Evolutionary conservation across 495 filamentous ascomycete species (phyloP), one percentile per base, ranked within the genome.

Genomic region (Rhypophila decipiens): DNA sequence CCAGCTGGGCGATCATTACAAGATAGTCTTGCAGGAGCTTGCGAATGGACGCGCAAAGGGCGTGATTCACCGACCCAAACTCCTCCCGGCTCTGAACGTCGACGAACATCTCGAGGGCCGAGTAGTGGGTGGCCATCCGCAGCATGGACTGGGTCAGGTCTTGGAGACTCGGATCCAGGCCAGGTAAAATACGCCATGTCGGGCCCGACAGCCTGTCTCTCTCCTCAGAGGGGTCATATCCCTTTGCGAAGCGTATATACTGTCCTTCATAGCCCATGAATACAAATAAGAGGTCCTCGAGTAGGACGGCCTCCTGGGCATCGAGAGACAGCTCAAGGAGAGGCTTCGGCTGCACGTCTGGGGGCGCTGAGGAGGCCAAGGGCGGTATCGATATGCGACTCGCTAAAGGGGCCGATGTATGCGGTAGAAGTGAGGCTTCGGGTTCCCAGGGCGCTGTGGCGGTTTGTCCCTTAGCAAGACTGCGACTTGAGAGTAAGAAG

Each of bases 201-300:
- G 93, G 91, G 0, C 94, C 93, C 1, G 79, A 73, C 42, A 97
- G 69, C 15, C 90, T 82, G 61, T 93, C 88, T 50, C 89, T 90
- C 63, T 98, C 93, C 11, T 81, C 75, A 5, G 75, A 65, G 0
- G 93, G 88, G 49, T 95, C 84, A 64, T 95, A 96, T 2, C 79
- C 76, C 46, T 81, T 80, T 31, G 75, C 74, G 55, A 88, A 97
- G 49, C 90, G 88, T 53, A 97, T 86, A 63, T 96, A 96, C 63
- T 95, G 89, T 22, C 93, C 93, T 67, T 98, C 93, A 51, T 88
- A 94, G n/a, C 93, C 93, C 91, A 97, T 96, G 53, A 96, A 91
- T 3, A 94, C 89, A 63, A 89, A 96, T 27, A 96, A 64, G 18
- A 98, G 67, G 56, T 98, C 93, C 53, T 96, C 90, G 42, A 97